These are phyloP conservation scores for Trametes cubensis DNA, from an alignment of 768 basidiomycete genomes.

Conservation along the genomic window DNA sequence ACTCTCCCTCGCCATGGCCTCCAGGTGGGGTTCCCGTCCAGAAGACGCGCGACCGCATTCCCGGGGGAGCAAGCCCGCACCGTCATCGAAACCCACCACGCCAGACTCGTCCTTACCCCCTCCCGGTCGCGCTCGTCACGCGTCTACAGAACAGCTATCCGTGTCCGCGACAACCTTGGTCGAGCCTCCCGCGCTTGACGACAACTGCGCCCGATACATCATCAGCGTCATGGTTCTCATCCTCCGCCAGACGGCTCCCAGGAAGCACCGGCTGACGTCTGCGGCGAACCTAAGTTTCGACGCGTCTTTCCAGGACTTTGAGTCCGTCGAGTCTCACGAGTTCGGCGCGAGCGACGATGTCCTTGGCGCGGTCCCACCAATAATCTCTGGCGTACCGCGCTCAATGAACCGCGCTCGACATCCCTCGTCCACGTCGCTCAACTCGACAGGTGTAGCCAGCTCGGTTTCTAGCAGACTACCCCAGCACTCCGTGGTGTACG, in stretches of 20 bases:
- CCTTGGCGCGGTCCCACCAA: conserved; percentile 21
- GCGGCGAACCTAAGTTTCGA: conserved; percentile 64
- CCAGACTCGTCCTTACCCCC: conserved; percentile 41
- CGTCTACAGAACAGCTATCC: conserved; percentile 49
- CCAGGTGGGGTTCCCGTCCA: conserved; percentile 64
- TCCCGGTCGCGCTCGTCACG: conserved; percentile 39
- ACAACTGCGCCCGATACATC: conserved; percentile 78
- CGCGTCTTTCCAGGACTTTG: conserved; percentile 71
- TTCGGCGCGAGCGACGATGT: conserved; percentile 24
- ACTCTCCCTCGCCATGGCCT: conserved; percentile 73
- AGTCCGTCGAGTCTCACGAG: conserved; percentile 48
- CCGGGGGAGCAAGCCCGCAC: conserved; percentile 40
- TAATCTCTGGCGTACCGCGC: conserved; percentile 21
- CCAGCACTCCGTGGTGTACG: conserved; percentile 28
- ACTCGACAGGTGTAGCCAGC: conserved; percentile 23
- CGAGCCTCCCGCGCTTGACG: conserved; percentile 77
- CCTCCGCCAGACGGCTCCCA: conserved; percentile 67
- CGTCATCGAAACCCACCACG: conserved; percentile 34
- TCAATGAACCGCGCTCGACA: conserved; percentile 23
- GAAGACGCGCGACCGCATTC: conserved; percentile 46
- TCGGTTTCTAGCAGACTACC: conserved; percentile 20
- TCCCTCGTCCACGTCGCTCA: conserved; percentile 25
- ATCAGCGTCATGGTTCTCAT: conserved; percentile 83
- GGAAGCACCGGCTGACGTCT: conserved; percentile 59
- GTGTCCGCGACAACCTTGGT: conserved; percentile 35